Percentiles rank a stretch among this genome's conserved stretches.
phyloP scores from a whole-genome alignment of 768 basidiomycete genomes.

The Trametes villosa region DNA sequence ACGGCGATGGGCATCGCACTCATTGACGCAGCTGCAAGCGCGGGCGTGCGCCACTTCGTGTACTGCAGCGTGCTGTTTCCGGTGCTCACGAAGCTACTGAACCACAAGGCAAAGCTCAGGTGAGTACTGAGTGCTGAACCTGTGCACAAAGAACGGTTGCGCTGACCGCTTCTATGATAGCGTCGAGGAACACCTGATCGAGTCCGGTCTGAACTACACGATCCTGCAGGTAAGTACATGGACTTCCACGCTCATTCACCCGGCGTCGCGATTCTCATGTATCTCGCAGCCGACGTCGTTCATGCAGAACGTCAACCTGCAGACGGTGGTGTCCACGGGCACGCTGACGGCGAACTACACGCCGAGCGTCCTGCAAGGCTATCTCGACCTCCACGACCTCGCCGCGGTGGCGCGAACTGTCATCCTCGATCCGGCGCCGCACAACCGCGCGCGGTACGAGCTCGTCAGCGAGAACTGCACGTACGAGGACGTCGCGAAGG shows the following conservation, averaged over 20 bases:
- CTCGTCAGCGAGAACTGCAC: slow-evolving; percentile 38
- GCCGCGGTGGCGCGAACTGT: slow-evolving; percentile 34
- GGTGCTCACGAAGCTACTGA: slow-evolving; percentile 33
- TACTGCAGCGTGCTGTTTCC: slow-evolving; percentile 40
- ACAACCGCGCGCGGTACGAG: slow-evolving; percentile 41
- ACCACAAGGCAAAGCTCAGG: slow-evolving; percentile 34
- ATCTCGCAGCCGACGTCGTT: slow-evolving; percentile 35
- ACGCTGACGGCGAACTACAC: slow-evolving; percentile 31
- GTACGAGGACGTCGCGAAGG: slow-evolving; percentile 33
- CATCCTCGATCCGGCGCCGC: slow-evolving; percentile 33
- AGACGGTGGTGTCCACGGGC: slow-evolving; percentile 13
- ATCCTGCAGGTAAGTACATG: slow-evolving; percentile 35
- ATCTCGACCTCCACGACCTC: slow-evolving; percentile 39
- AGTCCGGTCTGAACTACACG: slow-evolving; percentile 42
- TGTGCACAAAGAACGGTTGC: not conserved
- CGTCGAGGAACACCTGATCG: slow-evolving; percentile 43
- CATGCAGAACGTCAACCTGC: slow-evolving; percentile 39
- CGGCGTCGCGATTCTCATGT: too few relatives aligned
- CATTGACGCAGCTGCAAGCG: slow-evolving; percentile 37
- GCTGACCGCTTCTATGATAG: slow-evolving; percentile 19
- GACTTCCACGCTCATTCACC: not conserved
- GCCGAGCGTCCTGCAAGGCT: slow-evolving; percentile 36
- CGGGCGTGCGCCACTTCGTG: slow-evolving; percentile 40
- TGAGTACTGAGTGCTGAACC: not conserved
- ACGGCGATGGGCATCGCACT: slow-evolving; percentile 37